Evolutionary conservation across 31 red algal genomes (phyloP), one percentile per base, ranked within the genome.

Genomic region (Porphyra umbilicalis): DNA sequence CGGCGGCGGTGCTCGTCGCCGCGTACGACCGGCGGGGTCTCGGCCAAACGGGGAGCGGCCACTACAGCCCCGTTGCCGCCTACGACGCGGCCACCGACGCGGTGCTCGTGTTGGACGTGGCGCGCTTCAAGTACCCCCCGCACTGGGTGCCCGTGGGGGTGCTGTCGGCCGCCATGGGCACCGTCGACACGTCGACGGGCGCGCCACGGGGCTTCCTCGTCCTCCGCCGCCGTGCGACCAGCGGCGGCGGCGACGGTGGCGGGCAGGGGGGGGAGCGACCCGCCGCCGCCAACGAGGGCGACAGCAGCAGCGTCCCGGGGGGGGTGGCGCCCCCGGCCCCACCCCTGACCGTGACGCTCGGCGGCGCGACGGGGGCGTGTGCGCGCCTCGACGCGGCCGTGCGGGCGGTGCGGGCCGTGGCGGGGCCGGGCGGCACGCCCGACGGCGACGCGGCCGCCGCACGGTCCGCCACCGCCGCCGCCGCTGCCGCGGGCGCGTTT

Each of bases 111-210:
- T 78, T 93, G 36, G 91, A 93, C 6, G 87, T 89, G 34, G 91
- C 91, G 29, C 82, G 91, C 10, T 93, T 93, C 76, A 93, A 93
- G 87, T 91, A 91, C 75, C 77, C 84, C 0, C 89, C 89, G 38
- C 89, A 91, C 78, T 91, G 89, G 89, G 89, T 91, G 38, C 71
- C 38, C 30, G n/a, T 91, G 34, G 71, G 34, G n/a, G 79, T 76
- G 34, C 78, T 91, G 36, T 80, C 82, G 33, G 79, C 74, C 34
- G 89, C 89, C 6, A 91, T 85, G 77, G 40, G 34, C 32, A 34
- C 79, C 2, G 38, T 87, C 33, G 89, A 91, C 77, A 36, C 67
- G 77, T 78, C 84, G 16, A 86, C 83, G 67, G 89, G 89, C 15
- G 38, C 33, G 0, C 84, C 85, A 30, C 79, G 89, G 30, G 89